Conservation (phyloP, 2,329 filamentous ascomycete genomes). For the Helotiales sp. region DNA sequence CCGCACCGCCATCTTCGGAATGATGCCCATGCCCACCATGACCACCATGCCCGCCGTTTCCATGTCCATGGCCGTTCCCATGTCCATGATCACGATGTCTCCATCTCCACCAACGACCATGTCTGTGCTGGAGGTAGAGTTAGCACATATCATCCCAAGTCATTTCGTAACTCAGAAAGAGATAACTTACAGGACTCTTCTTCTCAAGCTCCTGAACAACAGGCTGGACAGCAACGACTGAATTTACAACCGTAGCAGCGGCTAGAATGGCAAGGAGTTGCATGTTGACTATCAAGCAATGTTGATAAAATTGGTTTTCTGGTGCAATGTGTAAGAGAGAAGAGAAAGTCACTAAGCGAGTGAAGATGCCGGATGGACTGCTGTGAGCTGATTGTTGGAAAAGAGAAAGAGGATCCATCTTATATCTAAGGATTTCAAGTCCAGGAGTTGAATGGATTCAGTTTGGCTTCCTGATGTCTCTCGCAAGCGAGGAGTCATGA, state of each 20-base stretch:
- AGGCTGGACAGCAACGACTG: constrained; percentile 14
- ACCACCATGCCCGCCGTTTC: no score
- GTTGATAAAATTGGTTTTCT: neutral
- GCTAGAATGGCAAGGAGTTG: constrained; percentile 23
- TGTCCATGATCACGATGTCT: constrained; percentile 19
- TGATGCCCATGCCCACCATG: neutral
- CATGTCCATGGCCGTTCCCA: constrained; percentile 12
- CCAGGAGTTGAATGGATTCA: neutral
- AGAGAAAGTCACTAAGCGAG: neutral
- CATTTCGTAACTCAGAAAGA: neutral
- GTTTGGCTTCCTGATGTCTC: neutral
- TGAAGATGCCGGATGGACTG: constrained; percentile 2
- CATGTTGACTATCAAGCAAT: constrained; percentile 19
- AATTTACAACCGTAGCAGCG: constrained; percentile 22
- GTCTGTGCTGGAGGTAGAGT: neutral
- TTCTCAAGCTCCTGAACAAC: constrained; percentile 18
- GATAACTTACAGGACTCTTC: constrained; percentile 4
- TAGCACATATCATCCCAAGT: neutral
- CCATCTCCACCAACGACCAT: constrained; percentile 7
- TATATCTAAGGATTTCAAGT: neutral
- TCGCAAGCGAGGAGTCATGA: neutral
- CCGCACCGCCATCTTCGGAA: neutral
- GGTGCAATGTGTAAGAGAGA: no score
- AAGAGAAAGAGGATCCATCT: neutral
- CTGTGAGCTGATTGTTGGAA: neutral